phyloP scores from a whole-genome alignment of 148 eudicot genomes.

The Spergularia marina region DNA sequence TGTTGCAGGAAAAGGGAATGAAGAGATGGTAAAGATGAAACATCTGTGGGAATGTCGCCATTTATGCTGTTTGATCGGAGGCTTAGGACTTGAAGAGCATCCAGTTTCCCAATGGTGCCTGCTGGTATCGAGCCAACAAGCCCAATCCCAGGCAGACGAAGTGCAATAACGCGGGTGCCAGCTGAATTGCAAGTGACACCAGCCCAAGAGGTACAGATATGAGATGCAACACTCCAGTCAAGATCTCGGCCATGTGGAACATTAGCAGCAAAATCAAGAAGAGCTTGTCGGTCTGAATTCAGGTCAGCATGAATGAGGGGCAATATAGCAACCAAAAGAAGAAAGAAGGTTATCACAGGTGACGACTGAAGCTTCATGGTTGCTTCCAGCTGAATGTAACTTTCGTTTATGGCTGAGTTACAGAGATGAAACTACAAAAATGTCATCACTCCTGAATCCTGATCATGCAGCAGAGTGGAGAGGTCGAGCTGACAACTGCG shows the following conservation, averaged over 20 bases:
- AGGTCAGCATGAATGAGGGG: constrained; percentile 47
- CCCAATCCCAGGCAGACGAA: constrained; percentile 84
- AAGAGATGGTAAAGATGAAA: constrained; percentile 62
- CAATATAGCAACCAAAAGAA: constrained; percentile 29
- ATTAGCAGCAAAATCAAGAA: constrained; percentile 58
- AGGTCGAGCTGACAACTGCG: background rate
- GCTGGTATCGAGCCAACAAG: constrained; percentile 64
- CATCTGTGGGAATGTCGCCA: constrained; percentile 70
- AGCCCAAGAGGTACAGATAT: constrained; percentile 72
- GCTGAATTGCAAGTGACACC: constrained; percentile 68
- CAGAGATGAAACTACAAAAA: background rate
- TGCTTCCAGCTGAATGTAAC: constrained; percentile 8
- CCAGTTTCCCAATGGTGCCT: constrained; percentile 65
- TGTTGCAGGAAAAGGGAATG: constrained; percentile 63
- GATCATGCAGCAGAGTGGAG: background rate
- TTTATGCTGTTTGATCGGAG: constrained; percentile 67
- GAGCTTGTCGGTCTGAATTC: constrained; percentile 64
- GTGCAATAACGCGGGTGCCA: constrained; percentile 48
- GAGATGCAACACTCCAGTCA: constrained; percentile 52
- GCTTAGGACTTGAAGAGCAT: constrained; percentile 66
- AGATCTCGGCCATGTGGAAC: constrained; percentile 68
- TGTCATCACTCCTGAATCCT: background rate
- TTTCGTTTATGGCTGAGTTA: background rate
- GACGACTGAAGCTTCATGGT: constrained; percentile 41
- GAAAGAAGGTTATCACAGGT: constrained; percentile 23